Evolutionary conservation across 148 eudicot genomes (phyloP), one percentile per base, ranked within the genome.

Genomic region (Simmondsia chinensis): DNA sequence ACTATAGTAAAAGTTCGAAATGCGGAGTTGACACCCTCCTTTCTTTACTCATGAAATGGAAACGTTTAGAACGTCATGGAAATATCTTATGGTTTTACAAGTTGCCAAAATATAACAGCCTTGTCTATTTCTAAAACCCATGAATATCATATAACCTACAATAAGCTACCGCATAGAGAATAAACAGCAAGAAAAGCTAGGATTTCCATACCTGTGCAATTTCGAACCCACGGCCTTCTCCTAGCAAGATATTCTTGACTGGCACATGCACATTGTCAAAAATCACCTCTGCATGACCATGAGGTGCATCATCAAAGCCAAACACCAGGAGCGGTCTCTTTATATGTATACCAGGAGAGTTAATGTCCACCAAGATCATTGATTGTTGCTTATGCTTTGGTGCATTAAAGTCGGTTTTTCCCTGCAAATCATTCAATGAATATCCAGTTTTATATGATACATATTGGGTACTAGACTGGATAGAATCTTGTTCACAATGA

Each of bases 281-380:
- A 4, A 52, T 35, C 39, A 91, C 70, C 67, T 91, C 97, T 20
- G 97, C 97, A 68, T 91, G 97, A 51, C 97, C 97, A 57, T 91
- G 97, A 40, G 97, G 97, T 15, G 97, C 97, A 67, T 91, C 97
- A 49, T 91, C 97, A 54, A 82, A 91, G 40, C 97, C 97, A 79
- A 91, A 91, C 46, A 91, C 97, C 26, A 69, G 64, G 57, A 91
- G 83, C 11, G 95, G 97, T 36, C 95, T 72, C 54, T 57, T 57
- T 52, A 91, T 50, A 24, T 58, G 64, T 25, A 91, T 61, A 30
- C 97, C 97, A 16, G 95, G 86, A 38, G 88, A 79, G 34, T 61
- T 59, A 20, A 82, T 70, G 65, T 85, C 95, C 28, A 91, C 97
- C 39, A 91, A 69, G 60, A 85, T 85, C 97, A 91, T 91, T 9